Base-by-base conservation (phyloP, 106 monocot genomes). In the Phalaenopsis aphrodite region DNA sequence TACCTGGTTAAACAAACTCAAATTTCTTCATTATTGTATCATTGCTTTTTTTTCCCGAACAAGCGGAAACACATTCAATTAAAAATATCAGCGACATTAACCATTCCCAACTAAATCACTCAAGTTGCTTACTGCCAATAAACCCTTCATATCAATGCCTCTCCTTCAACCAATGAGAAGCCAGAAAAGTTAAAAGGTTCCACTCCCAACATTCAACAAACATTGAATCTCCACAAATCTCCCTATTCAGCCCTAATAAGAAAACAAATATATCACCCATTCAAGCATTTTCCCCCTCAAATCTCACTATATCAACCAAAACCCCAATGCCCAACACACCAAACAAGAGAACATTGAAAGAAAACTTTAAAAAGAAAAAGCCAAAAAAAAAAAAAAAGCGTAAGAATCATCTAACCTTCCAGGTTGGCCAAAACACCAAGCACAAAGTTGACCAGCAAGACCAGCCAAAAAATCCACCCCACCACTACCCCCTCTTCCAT, bases 341-440 rank as follows among this genome's bases (percentile, higher is more conserved):
- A 21, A 61, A 61, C 61, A 61, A 8, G 61, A 61, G 61, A 21
- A 21, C 61, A 61, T 21, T 61, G 61, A 61, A 61, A 61, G 61
- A 10, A 61, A 21, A 52, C 6, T 23, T 24, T 24, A 65, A n/a
- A 65, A 30, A 30, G 30, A 30, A 30, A 30, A 30, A 0, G 30
- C 30, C 30, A 30, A 30, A 30, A 9, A 24, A 65, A 65, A 9
- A 14, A 39, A 66, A 30, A 66, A 38, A 45, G 41, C 19, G 37
- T n/a, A 74, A 41, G 3, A 73, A 30, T 2, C 43, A 3, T 45
- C 74, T 74, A 39, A 74, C 74, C 74, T 74, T 74, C 74, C 42
- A 74, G 8, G 43, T 74, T 74, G 43, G 42, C 42, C 41, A 74
- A 74, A 74, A 74, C 74, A 42, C 43, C 45, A 74, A 36, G n/a